Conservation (phyloP, 2,329 filamentous ascomycete species). For the Colletotrichum viniferum region DNA sequence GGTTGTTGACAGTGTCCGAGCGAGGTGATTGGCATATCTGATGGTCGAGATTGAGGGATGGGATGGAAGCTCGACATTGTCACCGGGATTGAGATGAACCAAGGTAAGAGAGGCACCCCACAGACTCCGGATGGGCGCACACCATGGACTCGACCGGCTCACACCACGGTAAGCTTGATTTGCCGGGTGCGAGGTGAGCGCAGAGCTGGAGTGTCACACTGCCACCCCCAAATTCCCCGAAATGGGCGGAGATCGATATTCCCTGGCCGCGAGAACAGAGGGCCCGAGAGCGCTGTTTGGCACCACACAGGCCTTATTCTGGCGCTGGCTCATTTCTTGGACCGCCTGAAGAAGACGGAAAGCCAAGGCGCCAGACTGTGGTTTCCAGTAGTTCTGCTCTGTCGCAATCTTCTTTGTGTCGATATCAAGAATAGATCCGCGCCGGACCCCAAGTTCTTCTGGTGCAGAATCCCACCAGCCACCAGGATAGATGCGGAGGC, state of each 20-base stretch:
- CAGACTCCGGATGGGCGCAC: neutral
- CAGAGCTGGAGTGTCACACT: neutral
- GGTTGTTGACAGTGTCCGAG: neutral
- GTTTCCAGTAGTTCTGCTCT: neutral
- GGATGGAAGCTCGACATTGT: neutral
- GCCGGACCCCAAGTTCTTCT: neutral
- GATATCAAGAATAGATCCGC: neutral
- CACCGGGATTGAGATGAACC: neutral
- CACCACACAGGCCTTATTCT: neutral
- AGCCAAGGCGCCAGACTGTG: neutral
- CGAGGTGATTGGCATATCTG: constrained; percentile 6
- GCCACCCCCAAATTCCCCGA: constrained; percentile 1
- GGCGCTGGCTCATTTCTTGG: neutral
- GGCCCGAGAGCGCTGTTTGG: constrained; percentile 34
- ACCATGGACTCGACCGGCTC: neutral
- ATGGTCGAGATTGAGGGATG: neutral
- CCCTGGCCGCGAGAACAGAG: neutral
- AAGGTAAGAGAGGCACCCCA: neutral
- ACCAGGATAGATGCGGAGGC: neutral
- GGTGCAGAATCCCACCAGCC: neutral
- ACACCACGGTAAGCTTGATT: constrained; percentile 11
- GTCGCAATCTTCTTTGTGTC: neutral
- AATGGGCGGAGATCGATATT: neutral
- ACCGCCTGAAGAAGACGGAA: neutral
- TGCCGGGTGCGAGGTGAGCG: neutral